These are phyloP conservation scores for Saccharomycopsis sp. DNA, from an alignment of 805 yeast species.

Conservation along the genomic window DNA sequence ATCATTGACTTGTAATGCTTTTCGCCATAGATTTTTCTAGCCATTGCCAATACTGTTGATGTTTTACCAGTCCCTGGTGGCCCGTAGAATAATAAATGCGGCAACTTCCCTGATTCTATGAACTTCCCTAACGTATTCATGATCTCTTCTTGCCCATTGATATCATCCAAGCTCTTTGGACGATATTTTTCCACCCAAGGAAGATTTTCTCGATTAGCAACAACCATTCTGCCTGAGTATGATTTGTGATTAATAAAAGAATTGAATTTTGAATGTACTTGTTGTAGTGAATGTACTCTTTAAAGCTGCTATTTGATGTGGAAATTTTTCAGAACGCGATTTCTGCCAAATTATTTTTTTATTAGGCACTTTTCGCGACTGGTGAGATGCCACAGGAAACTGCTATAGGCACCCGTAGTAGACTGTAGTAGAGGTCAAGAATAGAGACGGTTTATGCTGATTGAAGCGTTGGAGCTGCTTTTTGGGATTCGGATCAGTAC, in stretches of 20 bases:
- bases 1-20: slow-evolving; percentile 80
- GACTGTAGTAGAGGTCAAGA: neutral
- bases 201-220: slow-evolving; percentile 37
- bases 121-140: slow-evolving; percentile 67
- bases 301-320: no score
- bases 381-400: neutral
- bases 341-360: no score
- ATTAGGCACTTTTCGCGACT: neutral
- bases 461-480: neutral
- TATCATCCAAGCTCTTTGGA: slow-evolving; percentile 77
- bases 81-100: slow-evolving; percentile 90
- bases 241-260: neutral
- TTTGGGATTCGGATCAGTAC: no score
- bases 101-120: slow-evolving; percentile 74
- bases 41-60: slow-evolving; percentile 80
- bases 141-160: slow-evolving; percentile 85
- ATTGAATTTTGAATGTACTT: no score
- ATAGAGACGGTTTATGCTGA: neutral
- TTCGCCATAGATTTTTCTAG: slow-evolving; percentile 78
- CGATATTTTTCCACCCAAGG: slow-evolving; percentile 96
- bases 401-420: neutral
- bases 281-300: no score
- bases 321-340: neutral
- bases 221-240: slow-evolving; percentile 8
- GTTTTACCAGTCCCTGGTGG: slow-evolving; percentile 96